Percentiles rank a stretch among this genome's conserved stretches.
Evolutionary conservation across 305 asterid genomes (phyloP).

Genomic region (Fraxinus nigra): DNA sequence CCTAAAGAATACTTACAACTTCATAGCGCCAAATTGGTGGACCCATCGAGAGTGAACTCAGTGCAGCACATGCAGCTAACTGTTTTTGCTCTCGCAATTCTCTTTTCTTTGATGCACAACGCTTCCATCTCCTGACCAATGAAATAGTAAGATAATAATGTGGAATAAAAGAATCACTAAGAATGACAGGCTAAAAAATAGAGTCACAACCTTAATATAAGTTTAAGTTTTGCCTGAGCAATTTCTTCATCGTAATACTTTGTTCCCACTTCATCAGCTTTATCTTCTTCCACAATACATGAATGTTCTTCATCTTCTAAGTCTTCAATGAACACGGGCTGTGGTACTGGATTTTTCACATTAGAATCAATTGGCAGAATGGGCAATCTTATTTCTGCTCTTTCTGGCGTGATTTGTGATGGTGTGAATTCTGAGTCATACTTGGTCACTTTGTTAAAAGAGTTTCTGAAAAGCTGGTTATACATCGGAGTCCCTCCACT

Average conservation of each 20-base stretch:
- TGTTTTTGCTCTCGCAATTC: slow-evolving; percentile 68
- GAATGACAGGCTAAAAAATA: slow-evolving; percentile 11
- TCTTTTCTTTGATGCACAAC: slow-evolving; percentile 59
- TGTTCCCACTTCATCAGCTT: slow-evolving; percentile 41
- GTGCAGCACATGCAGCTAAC: slow-evolving; percentile 71
- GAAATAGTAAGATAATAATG: slow-evolving; percentile 28
- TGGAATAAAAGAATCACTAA: slow-evolving; percentile 21
- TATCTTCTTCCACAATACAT: slow-evolving; percentile 42
- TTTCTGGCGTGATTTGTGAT: slow-evolving; percentile 33
- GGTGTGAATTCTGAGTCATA: slow-evolving; percentile 36
- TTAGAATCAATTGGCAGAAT: slow-evolving; percentile 37
- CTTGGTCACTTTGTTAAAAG: slow-evolving; percentile 41
- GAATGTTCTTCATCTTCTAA: slow-evolving; percentile 45
- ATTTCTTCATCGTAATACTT: slow-evolving; percentile 61
- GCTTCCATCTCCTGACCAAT: slow-evolving; percentile 80
- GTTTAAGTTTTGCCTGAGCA: slow-evolving; percentile 77
- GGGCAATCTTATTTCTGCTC: slow-evolving; percentile 34
- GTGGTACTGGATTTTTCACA: slow-evolving; percentile 35
- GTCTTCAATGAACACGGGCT: slow-evolving; percentile 36
- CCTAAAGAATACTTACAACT: slow-evolving; percentile 51
- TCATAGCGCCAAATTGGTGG: slow-evolving; percentile 67
- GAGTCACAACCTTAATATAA: slow-evolving; percentile 65
- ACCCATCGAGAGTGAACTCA: slow-evolving; percentile 67
- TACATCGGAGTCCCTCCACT: slow-evolving; percentile 37
- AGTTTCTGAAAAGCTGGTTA: slow-evolving; percentile 46